phyloP scores from a whole-genome alignment of 345 rosid genomes.

The Dipteronia dyeriana region DNA sequence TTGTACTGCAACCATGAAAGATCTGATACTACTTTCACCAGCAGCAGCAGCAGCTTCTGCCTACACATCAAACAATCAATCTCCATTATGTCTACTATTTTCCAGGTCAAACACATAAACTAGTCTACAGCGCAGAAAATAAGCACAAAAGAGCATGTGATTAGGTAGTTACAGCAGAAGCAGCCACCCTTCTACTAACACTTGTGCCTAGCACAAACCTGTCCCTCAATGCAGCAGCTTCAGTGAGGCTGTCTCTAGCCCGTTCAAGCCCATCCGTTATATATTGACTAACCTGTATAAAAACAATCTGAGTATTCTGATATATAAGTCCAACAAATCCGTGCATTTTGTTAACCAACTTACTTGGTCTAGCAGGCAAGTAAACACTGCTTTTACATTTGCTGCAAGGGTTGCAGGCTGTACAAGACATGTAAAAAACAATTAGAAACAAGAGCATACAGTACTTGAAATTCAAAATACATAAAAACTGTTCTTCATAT shows the following conservation, averaged over 20 bases:
- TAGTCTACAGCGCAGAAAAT: neutral
- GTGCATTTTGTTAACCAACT: slow-evolving; percentile 33
- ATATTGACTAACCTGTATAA: slow-evolving; percentile 75
- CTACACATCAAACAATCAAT: slow-evolving; percentile 47
- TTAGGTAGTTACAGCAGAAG: slow-evolving; percentile 65
- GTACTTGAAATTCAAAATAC: neutral
- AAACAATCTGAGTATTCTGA: slow-evolving; percentile 27
- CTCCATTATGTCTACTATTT: slow-evolving; percentile 22
- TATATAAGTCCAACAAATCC: slow-evolving; percentile 16
- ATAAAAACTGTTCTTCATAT: neutral
- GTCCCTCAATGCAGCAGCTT: slow-evolving; percentile 96
- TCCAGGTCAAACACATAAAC: neutral
- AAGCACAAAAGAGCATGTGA: slow-evolving; percentile 21
- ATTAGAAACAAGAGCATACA: slow-evolving; percentile 16
- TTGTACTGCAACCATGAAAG: slow-evolving; percentile 99
- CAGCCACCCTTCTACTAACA: slow-evolving; percentile 92
- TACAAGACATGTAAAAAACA: slow-evolving; percentile 24
- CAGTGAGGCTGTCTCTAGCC: slow-evolving; percentile 87
- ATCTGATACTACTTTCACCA: slow-evolving; percentile 98
- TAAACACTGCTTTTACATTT: slow-evolving; percentile 85
- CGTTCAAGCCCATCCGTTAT: slow-evolving; percentile 97
- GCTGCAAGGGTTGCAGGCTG: slow-evolving; percentile 86
- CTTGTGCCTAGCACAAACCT: slow-evolving; percentile 86
- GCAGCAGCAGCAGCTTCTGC: slow-evolving; percentile 99
- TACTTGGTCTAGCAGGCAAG: slow-evolving; percentile 91